Conservation (phyloP, 1,284 basidiomycete species). For the Tilletia setariae region DNA sequence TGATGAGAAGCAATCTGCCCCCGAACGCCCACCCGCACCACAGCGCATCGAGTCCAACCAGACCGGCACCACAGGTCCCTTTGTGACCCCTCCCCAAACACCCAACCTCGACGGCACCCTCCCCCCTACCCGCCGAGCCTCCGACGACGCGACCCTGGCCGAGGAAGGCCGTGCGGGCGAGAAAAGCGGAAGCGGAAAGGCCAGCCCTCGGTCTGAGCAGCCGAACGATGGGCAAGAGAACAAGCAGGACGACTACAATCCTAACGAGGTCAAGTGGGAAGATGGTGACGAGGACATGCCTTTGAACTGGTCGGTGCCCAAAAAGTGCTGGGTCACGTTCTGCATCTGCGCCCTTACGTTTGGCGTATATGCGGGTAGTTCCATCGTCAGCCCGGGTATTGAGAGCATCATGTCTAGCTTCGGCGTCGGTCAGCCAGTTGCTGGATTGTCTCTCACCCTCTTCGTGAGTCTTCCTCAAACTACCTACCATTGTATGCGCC, state of each 20-base stretch:
- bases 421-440: conserved; percentile 8
- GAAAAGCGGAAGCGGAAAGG: conserved; percentile 5
- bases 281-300: conserved; percentile 52
- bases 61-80: background rate
- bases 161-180: background rate
- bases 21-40: background rate
- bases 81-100: background rate
- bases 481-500: too few relatives aligned
- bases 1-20: background rate
- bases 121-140: background rate
- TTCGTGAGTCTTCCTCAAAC: conserved; percentile 17
- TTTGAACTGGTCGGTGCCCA: conserved; percentile 45
- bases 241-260: conserved; percentile 37
- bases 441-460: conserved; percentile 15
- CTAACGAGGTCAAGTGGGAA: conserved; percentile 56
- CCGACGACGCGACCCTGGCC: conserved; percentile 14
- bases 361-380: conserved; percentile 64
- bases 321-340: conserved; percentile 47
- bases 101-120: background rate
- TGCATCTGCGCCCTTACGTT: conserved; percentile 53
- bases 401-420: conserved; percentile 31
- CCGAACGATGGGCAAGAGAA: conserved; percentile 21
- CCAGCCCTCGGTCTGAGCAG: background rate
- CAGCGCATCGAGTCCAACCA: background rate
- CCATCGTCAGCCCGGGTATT: conserved; percentile 62